Evolutionary conservation across 208 protist species (phyloP), one percentile per base, ranked within the genome.

Genomic region (Leishmania tropica): DNA sequence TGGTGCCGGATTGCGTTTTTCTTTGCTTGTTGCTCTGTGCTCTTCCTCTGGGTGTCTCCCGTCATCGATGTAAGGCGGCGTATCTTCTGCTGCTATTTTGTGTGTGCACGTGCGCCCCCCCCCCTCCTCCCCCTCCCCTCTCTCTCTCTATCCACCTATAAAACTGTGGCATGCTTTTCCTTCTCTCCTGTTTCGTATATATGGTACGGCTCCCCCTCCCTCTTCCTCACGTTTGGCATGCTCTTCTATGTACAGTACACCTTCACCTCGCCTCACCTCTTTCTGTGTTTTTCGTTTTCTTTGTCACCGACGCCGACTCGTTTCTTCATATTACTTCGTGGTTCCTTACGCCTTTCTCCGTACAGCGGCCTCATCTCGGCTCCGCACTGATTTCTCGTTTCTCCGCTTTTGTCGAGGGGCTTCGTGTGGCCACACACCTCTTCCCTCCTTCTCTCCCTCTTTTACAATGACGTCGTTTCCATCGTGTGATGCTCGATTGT

Each of bases 241-340:
- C 21, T 8, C 19, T 19, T 5, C 5, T 6, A 65, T 65, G 60
- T 65, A 65, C 60, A 65, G 10, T 65, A 65, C n/a, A 65, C 56
- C 21, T 3, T 6, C 56, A 60, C 54, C 54, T 28, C 19, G 5
- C 54, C 6, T 28, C 54, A 60, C 15, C 21, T 21, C 21, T n/a
- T n/a, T 19, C 24, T n/a, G 56, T 60, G 6, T 28, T 48, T 79
- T 75, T 75, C 60, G 31, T 31, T 45, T 45, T 84, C 75, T 68
- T 58, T 60, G 58, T 15, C 45, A 42, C 28, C 75, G 40, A 70
- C 6, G 17, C 17, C 21, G 15, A 60, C 54, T 74, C 31, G 74
- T 81, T 70, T 54, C 13, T 51, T 56, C 47, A 21, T 54, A 6
- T 31, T 28, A 6, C 28, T n/a, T 31, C 21, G 5, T 65, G n/a